phyloP scores from a whole-genome alignment of 2,329 filamentous ascomycete genomes.

The Trichoderma simmonsii region DNA sequence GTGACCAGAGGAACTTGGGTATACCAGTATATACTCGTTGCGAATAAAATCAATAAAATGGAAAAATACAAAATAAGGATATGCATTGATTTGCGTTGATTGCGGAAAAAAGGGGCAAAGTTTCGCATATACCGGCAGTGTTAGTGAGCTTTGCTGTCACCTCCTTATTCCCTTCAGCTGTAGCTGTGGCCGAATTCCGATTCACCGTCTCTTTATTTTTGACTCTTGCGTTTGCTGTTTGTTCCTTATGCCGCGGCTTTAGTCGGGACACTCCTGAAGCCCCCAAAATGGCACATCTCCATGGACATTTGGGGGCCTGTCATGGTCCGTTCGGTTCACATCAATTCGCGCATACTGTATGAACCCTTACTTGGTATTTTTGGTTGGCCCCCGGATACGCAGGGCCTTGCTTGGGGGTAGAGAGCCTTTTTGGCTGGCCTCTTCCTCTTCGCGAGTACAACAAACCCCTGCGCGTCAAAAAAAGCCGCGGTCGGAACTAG shows the following conservation, averaged over 20 bases:
- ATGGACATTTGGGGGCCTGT: neutral
- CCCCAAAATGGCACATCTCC: neutral
- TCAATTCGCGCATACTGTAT: constrained; percentile 15
- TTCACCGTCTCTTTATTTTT: neutral
- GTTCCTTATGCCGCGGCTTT: constrained; percentile 3
- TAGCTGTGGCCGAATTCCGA: neutral
- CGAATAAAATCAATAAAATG: neutral
- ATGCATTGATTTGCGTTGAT: neutral
- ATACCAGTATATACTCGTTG: neutral
- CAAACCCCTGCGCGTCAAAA: constrained; percentile 11
- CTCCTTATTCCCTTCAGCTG: neutral
- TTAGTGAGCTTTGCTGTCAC: neutral
- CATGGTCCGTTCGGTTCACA: neutral
- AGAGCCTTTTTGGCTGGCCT: neutral
- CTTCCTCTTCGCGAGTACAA: neutral
- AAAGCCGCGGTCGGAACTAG: constrained; percentile 17
- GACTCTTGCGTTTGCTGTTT: neutral
- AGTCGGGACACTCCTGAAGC: neutral
- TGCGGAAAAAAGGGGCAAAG: neutral
- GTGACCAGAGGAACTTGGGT: neutral
- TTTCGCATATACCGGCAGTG: neutral
- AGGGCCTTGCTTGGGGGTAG: neutral
- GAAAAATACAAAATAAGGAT: neutral
- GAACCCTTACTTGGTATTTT: neutral
- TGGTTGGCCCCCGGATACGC: neutral